Evolutionary conservation across 495 filamentous ascomycete genomes (phyloP), one percentile per base, ranked within the genome.

Genomic region (Aspergillus cristatus): DNA sequence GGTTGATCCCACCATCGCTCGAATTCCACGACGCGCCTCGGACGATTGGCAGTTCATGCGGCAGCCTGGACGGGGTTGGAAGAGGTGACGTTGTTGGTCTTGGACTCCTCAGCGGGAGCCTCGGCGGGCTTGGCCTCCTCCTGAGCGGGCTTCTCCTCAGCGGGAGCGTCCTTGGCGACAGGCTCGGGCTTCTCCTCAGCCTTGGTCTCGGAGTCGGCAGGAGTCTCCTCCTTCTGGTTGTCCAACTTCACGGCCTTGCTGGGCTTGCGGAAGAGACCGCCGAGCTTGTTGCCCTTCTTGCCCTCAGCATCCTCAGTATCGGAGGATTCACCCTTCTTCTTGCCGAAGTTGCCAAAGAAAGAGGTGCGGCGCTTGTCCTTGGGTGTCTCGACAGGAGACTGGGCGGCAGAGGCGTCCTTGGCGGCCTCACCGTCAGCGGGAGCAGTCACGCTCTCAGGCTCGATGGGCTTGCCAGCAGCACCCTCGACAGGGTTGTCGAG

Each of bases 351-450:
- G 28, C 60, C 54, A 60, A 76, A 76, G 65, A 75, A 70, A 28
- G 72, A 75, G 31, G 68, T 58, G 52, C 72, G 72, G 40, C 72
- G 68, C 57, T 71, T 72, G 34, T 69, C 65, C 55, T 74, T 74
- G 37, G 54, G 41, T 17, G 61, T 32, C 48, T 64, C 60, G 7
- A 53, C 38, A 24, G 65, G 54, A 17, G 60, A 43, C 47, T 61
- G 40, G 24, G 38, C 53, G 18, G 56, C 52, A 35, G 54, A 18
- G 26, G 51, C 45, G n/a, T 63, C 57, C 53, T 71, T 60, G 40
- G 59, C 40, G 31, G 55, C 55, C 50, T 66, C 55, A 22, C 47
- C 54, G 32, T 68, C 66, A 18, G 63, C 56, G 26, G 69, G 55
- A 18, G 62, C 55, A 32, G 60, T 67, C 41, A 63, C 57, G 17